phyloP scores from a whole-genome alignment of 2,329 filamentous ascomycete genomes.

The Zymoseptoria tritici region DNA sequence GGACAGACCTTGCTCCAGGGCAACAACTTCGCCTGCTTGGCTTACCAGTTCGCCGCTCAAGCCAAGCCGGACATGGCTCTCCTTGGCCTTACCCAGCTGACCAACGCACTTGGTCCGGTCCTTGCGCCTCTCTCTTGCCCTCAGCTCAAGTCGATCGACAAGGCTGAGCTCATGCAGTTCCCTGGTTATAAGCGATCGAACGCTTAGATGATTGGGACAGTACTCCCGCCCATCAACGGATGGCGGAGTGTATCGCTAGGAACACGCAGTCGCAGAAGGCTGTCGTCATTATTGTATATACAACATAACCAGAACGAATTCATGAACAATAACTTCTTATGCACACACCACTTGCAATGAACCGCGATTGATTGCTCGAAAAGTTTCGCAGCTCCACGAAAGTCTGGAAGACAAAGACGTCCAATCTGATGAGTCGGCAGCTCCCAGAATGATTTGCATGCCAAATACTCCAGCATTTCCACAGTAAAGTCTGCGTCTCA shows the following conservation, averaged over 20 bases:
- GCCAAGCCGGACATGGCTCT: conserved; percentile 9
- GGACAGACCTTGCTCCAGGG: conserved; percentile 18
- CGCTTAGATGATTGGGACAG: not conserved
- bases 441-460: too few relatives aligned
- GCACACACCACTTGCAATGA: too few relatives aligned
- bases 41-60: conserved; percentile 8
- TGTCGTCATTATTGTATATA: not conserved
- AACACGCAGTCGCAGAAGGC: not conserved
- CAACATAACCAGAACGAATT: too few relatives aligned
- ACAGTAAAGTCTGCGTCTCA: too few relatives aligned
- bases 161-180: conserved; percentile 5
- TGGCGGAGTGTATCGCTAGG: not conserved
- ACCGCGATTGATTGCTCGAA: too few relatives aligned
- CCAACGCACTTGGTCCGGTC: conserved; percentile 2
- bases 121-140: conserved; percentile 3
- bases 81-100: conserved; percentile 4
- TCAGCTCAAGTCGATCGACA: conserved; percentile 4
- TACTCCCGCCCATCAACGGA: not conserved
- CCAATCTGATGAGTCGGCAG: too few relatives aligned
- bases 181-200: conserved; percentile 5
- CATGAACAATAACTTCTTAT: too few relatives aligned
- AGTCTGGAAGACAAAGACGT: too few relatives aligned
- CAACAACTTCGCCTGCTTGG: conserved; percentile 35
- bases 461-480: too few relatives aligned
- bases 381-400: too few relatives aligned